Base-by-base conservation (phyloP, 2,329 filamentous ascomycete species). In the Penicillium sp. region DNA sequence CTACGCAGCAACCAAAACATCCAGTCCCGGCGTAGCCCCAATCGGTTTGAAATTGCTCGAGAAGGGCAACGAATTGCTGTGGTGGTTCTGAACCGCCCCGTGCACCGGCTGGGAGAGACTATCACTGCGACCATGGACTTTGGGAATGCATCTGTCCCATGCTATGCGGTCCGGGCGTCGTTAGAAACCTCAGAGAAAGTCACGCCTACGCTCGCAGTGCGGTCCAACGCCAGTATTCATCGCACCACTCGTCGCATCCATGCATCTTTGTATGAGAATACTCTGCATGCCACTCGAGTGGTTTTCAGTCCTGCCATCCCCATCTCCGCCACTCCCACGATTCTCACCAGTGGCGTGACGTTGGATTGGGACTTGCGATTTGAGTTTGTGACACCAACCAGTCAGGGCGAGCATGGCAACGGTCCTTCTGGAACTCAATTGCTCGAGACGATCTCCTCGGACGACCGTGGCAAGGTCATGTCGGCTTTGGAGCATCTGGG, bases 31-130 rank as follows among this genome's bases (percentile, higher is more conserved):
- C 82, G 87, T 52, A 89, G 85, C 57, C 78, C 83, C n/a, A 95
- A 95, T 55, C 81, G 88, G 26, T 98, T 96, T 60, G 89, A 95
- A 59, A 96, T 98, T 59, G 83, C 90, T 9, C 84, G 90, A 10
- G 89, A 88, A 55, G 89, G 89, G n/a, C 81, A 82, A 39, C 82
- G 82, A n/a, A 89, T 98, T 9, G 90, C 85, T 2, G 86, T 93
- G 4, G 79, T 98, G 38, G 88, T 89, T 66, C 75, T 98, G 20
- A 84, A 89, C 4, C 80, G 92, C 7, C 87, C 92, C 0, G 81
- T 89, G 0, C 95, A 93, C 67, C 77, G 89, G 30, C 72, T 98
- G 1, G 92, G 92, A 41, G 92, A 98, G 63, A 81, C 83, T 0
- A 79, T 96, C 30, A 85, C 80, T 9, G 82, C 87, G 50, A 84